Percentiles rank a stretch among this genome's conserved stretches.
These are phyloP conservation scores for Chrysanthemum makinoi DNA, from an alignment of 129 eudicot species.

Conservation along the genomic window DNA sequence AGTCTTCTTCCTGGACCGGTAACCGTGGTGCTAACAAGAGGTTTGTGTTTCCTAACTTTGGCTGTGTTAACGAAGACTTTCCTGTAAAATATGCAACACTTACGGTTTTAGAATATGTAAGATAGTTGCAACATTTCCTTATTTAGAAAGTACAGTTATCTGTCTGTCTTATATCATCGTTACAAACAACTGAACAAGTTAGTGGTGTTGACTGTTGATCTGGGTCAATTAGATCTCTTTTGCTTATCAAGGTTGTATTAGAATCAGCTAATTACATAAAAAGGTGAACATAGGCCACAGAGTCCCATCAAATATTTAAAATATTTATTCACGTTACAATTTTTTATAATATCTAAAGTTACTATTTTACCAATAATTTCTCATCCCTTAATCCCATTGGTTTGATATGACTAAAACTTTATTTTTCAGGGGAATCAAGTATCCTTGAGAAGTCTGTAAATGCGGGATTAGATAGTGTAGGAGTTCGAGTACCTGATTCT, in stretches of 20 bases:
- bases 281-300: too few species aligned
- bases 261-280: not conserved
- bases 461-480: constrained; percentile 81
- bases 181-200: not conserved
- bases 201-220: constrained; percentile 6
- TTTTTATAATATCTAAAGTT: not conserved
- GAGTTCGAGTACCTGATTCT: constrained; percentile 87
- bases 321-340: not conserved
- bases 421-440: constrained; percentile 74
- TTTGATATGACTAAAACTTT: not conserved
- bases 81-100: not conserved
- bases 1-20: constrained; percentile 97
- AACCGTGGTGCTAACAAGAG: constrained; percentile 78
- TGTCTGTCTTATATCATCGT: not conserved
- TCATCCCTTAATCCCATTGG: not conserved
- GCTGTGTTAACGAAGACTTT: not conserved
- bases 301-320: not conserved
- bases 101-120: not conserved
- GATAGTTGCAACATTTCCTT: constrained; percentile 16
- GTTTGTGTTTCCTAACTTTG: constrained; percentile 33
- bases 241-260: not conserved
- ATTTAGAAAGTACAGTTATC: not conserved
- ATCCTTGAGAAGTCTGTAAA: constrained; percentile 86
- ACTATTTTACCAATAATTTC: not conserved
- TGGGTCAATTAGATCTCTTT: not conserved